phyloP scores from a whole-genome alignment of 169 alveolate genomes.

The Ichthyophthirius multifiliis region DNA sequence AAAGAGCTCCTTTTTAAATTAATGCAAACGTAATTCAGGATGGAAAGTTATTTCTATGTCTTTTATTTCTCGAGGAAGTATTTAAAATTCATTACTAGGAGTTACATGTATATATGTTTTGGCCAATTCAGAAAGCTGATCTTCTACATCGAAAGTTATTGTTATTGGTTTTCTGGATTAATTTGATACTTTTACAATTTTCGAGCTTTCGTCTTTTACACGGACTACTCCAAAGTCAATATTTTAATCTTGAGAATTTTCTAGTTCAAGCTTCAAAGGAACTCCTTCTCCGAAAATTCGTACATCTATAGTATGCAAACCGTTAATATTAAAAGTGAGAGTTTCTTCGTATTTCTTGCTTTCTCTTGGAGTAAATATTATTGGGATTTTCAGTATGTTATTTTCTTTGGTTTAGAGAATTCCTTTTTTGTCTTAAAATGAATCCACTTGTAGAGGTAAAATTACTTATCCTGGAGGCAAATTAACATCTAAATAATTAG shows the following conservation, averaged over 20 bases:
- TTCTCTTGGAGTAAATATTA: slow-evolving; percentile 90
- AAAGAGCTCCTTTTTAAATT: slow-evolving; percentile 73
- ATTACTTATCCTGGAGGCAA: slow-evolving; percentile 84
- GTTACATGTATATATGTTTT: slow-evolving; percentile 43
- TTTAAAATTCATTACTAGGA: slow-evolving; percentile 54
- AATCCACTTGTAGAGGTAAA: slow-evolving; percentile 61
- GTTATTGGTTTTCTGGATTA: slow-evolving; percentile 60
- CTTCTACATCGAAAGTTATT: slow-evolving; percentile 40
- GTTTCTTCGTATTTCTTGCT: slow-evolving; percentile 77
- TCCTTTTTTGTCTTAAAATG: slow-evolving; percentile 55
- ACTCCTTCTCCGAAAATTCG: slow-evolving; percentile 88
- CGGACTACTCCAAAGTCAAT: slow-evolving; percentile 83
- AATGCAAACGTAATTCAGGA: slow-evolving; percentile 84
- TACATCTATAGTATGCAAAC: slow-evolving; percentile 78
- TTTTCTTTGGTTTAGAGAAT: slow-evolving; percentile 72
- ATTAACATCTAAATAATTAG: slow-evolving; percentile 77
- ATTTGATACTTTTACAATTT: slow-evolving; percentile 74
- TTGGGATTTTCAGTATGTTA: slow-evolving; percentile 84
- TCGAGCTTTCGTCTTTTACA: slow-evolving; percentile 75
- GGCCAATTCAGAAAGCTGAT: slow-evolving; percentile 52
- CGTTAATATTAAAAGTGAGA: slow-evolving; percentile 86
- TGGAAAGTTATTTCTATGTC: slow-evolving; percentile 81
- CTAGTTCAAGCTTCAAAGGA: slow-evolving; percentile 86
- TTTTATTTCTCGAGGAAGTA: slow-evolving; percentile 82
- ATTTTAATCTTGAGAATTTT: slow-evolving; percentile 77